These are phyloP conservation scores for Solanum boliviense DNA, from an alignment of 257 asterid species.

Conservation along the genomic window DNA sequence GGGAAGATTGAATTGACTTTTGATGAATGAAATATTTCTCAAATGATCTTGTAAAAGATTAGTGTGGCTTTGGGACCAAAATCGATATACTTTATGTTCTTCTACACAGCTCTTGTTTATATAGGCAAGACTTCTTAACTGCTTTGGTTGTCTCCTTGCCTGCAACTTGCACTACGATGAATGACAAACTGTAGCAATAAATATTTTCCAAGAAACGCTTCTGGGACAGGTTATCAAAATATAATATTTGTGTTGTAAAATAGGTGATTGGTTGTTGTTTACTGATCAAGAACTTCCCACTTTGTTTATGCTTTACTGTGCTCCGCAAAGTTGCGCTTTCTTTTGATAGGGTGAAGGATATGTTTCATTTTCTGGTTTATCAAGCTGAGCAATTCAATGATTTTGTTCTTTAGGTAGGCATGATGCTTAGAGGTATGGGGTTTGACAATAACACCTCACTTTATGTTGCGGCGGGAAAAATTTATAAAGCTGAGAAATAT, in stretches of 20 bases:
- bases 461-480: constrained; percentile 90
- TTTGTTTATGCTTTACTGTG: not conserved
- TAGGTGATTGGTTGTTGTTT: not conserved
- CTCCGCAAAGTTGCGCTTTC: not conserved
- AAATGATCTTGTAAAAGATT: not conserved
- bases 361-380: not conserved
- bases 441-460: constrained; percentile 77
- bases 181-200: not conserved
- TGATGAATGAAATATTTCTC: not conserved
- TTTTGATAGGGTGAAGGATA: not conserved
- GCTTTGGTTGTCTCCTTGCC: not conserved
- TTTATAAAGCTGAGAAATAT: constrained; percentile 75
- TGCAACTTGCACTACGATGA: not conserved
- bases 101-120: not conserved
- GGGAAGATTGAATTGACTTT: not conserved
- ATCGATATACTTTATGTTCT: not conserved
- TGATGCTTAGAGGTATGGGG: constrained; percentile 99
- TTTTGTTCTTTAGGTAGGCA: constrained; percentile 62
- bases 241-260: not conserved
- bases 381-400: not conserved
- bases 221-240: not conserved
- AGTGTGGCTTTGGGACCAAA: not conserved
- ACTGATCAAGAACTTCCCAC: not conserved
- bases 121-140: not conserved
- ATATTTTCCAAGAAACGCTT: not conserved